Evolutionary conservation across 345 rosid genomes (phyloP).

Genomic region (Toxicodendron radicans): DNA sequence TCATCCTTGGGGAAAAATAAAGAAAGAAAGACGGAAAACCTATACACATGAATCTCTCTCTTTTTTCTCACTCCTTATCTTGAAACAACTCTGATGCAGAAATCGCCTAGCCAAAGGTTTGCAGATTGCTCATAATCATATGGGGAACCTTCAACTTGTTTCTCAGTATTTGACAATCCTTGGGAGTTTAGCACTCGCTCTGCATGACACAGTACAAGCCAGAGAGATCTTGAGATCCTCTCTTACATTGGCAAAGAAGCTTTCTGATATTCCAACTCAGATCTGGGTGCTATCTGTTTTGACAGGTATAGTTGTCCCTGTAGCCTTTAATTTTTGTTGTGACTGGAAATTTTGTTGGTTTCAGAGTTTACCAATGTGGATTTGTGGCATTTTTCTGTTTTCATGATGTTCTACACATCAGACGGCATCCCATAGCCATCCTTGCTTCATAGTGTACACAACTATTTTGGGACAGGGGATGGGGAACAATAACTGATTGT

Average conservation of each 20-base stretch:
- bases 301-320: conserved; percentile 48
- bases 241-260: conserved; percentile 87
- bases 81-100: conserved; percentile 45
- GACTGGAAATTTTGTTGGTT: conserved; percentile 4
- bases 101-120: conserved; percentile 90
- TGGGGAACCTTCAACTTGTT: conserved; percentile 98
- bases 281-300: conserved; percentile 90
- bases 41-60: not conserved
- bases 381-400: not conserved
- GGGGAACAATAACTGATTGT: not conserved
- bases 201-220: conserved; percentile 90
- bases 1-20: not conserved
- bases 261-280: conserved; percentile 89
- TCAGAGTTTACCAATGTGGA: not conserved
- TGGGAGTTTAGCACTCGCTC: conserved; percentile 86
- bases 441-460: not conserved
- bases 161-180: conserved; percentile 88
- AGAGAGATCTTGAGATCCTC: conserved; percentile 94
- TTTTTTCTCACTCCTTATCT: conserved; percentile 6
- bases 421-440: not conserved
- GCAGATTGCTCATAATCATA: conserved; percentile 83
- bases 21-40: not conserved
- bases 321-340: not conserved
- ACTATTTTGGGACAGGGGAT: not conserved
- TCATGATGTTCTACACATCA: not conserved